Conservation (phyloP, 208 protist genomes). For the Trypanosomatidae sp. region DNA sequence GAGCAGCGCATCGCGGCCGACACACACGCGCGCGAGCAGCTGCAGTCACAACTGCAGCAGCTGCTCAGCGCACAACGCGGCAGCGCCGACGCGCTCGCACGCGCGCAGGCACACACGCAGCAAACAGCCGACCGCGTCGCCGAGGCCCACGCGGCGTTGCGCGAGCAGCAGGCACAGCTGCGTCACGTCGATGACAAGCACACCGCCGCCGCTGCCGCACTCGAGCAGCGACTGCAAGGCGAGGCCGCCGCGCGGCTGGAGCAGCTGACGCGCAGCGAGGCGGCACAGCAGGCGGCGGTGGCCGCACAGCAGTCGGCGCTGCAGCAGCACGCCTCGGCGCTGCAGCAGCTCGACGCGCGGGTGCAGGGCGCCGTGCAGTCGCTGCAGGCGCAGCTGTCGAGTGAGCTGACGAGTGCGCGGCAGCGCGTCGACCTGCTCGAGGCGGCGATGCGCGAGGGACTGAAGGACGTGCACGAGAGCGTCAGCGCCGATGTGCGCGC, state of each 20-base stretch:
- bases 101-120: conserved; percentile 10
- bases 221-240: conserved; percentile 55
- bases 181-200: conserved; percentile 37
- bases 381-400: conserved; percentile 36
- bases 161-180: conserved; percentile 19
- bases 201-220: conserved; percentile 15
- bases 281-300: conserved; percentile 24
- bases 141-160: conserved; percentile 34
- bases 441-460: conserved; percentile 19
- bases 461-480: conserved; percentile 41
- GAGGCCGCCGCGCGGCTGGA: conserved; percentile 31
- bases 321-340: conserved; percentile 14
- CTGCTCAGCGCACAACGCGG: conserved; percentile 16
- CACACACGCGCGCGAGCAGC: conserved; percentile 20
- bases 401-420: conserved; percentile 16
- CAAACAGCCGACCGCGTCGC: conserved; percentile 33
- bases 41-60: conserved; percentile 24
- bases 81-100: conserved; percentile 2
- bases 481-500: conserved; percentile 29
- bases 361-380: conserved; percentile 24
- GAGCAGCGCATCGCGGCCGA: conserved; percentile 57
- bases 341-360: conserved; percentile 41
- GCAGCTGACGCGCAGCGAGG: conserved; percentile 31
- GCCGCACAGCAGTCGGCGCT: conserved; percentile 27
- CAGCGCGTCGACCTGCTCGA: conserved; percentile 46